A percentile compares a stretch with the other conserved stretches of the same genome.
Evolutionary conservation across 2,329 filamentous ascomycete genomes (phyloP).

Genomic region (Claviceps lovelessii): DNA sequence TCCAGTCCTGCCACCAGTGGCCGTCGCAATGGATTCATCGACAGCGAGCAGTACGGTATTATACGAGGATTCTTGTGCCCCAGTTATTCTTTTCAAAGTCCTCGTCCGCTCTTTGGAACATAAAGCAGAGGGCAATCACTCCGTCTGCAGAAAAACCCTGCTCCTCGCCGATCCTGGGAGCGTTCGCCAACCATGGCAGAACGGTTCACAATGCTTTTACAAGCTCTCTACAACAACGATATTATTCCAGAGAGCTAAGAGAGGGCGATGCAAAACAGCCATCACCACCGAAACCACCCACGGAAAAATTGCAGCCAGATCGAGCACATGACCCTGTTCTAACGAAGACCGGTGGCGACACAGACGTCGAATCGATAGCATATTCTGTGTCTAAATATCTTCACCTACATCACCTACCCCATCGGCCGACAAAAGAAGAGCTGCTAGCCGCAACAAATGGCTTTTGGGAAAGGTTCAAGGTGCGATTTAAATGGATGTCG

Average conservation of each 20-base stretch:
- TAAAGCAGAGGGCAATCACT: neutral
- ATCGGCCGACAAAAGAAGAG: conserved; percentile 87
- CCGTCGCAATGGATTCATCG: neutral
- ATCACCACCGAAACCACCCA: neutral
- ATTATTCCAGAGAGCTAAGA: neutral
- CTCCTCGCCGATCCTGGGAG: neutral
- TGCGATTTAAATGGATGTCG: conserved; percentile 95
- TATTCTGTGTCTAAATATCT: conserved; percentile 45
- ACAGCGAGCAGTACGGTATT: neutral
- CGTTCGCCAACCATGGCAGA: neutral
- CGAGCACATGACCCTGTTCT: neutral
- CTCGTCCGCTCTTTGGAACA: no score
- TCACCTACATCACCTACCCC: conserved; percentile 54
- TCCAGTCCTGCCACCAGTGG: conserved; percentile 2
- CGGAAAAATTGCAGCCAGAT: neutral
- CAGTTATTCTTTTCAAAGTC: neutral
- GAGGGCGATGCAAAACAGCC: neutral
- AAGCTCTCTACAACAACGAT: neutral
- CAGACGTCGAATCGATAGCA: conserved; percentile 28
- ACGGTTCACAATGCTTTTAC: neutral
- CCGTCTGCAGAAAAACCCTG: neutral
- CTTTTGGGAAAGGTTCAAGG: conserved; percentile 78
- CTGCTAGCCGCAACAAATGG: conserved; percentile 80
- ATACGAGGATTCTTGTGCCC: neutral
- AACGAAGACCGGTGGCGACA: conserved; percentile 6